Percentiles rank a stretch among this genome's conserved stretches.
phyloP scores from a whole-genome alignment of 371 early-diverging fungal species.

The Mucor irregularis region DNA sequence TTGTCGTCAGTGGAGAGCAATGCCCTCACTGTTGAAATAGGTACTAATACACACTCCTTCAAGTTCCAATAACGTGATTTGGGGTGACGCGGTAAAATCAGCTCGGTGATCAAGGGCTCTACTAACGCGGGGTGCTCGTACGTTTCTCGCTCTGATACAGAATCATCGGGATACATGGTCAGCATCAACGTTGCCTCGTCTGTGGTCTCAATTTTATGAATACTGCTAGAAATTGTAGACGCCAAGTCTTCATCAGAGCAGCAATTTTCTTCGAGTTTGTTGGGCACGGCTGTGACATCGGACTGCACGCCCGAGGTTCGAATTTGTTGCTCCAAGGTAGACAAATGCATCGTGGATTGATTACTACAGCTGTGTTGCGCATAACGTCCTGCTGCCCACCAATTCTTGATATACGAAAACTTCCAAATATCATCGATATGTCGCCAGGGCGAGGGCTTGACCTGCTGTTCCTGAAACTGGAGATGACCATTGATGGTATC shows the following conservation, averaged over 20 bases:
- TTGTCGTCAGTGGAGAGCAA: background rate
- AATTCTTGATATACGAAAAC: conserved; percentile 29
- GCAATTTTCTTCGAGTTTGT: background rate
- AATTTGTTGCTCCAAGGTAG: background rate
- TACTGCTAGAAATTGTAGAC: background rate
- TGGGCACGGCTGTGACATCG: background rate
- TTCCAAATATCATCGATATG: conserved; percentile 42
- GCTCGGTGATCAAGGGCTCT: conserved; percentile 14
- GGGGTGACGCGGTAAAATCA: conserved; percentile 21
- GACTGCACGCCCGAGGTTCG: background rate
- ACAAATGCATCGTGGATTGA: conserved; percentile 5
- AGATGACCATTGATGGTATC: background rate
- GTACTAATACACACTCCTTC: conserved; percentile 22
- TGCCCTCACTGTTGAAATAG: conserved; percentile 1
- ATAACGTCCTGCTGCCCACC: conserved; percentile 42
- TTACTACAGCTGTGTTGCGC: conserved; percentile 17
- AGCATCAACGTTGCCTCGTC: too few relatives aligned
- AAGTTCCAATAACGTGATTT: conserved; percentile 19
- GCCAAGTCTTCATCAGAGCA: background rate
- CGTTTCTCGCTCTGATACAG: conserved; percentile 18
- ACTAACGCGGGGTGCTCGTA: conserved; percentile 35
- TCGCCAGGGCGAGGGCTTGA: background rate
- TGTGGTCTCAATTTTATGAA: background rate
- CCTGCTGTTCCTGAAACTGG: background rate
- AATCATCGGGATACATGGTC: conserved; percentile 25